phyloP scores from a whole-genome alignment of 2,329 filamentous ascomycete genomes.

The Lecanicillium sp. region DNA sequence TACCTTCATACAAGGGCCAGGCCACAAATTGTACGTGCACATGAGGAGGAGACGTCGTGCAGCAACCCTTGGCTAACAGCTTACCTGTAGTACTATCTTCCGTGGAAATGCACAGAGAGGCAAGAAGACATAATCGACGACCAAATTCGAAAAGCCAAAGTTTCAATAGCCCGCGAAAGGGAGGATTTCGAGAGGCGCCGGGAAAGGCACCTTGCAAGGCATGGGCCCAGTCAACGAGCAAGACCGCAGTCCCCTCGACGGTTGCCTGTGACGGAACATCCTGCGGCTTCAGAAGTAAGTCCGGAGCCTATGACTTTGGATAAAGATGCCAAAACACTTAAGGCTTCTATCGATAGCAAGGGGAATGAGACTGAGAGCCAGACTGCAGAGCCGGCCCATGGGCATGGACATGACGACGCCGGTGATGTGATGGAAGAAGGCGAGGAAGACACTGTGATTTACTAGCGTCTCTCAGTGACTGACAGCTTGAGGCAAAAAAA shows the following conservation, averaged over 20 bases:
- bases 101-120: conserved; percentile 62
- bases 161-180: conserved; percentile 54
- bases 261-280: background rate
- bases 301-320: no score
- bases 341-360: background rate
- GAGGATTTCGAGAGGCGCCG: conserved; percentile 50
- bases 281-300: no score
- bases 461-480: conserved; percentile 36
- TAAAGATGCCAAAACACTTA: no score
- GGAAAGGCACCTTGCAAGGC: conserved; percentile 25
- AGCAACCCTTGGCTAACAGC: background rate
- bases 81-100: conserved; percentile 66
- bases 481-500: conserved; percentile 2
- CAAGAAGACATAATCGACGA: conserved; percentile 64
- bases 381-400: conserved; percentile 19
- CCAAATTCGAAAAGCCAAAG: conserved; percentile 60
- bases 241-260: conserved; percentile 23
- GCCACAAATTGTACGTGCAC: conserved; percentile 63
- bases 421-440: conserved; percentile 75
- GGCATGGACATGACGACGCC: conserved; percentile 58
- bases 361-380: conserved; percentile 18
- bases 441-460: conserved; percentile 86
- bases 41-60: background rate
- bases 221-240: conserved; percentile 14
- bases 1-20: conserved; percentile 64